Conservation (phyloP, 2,329 filamentous ascomycete genomes). For the Ophiostoma triangulosporum region DNA sequence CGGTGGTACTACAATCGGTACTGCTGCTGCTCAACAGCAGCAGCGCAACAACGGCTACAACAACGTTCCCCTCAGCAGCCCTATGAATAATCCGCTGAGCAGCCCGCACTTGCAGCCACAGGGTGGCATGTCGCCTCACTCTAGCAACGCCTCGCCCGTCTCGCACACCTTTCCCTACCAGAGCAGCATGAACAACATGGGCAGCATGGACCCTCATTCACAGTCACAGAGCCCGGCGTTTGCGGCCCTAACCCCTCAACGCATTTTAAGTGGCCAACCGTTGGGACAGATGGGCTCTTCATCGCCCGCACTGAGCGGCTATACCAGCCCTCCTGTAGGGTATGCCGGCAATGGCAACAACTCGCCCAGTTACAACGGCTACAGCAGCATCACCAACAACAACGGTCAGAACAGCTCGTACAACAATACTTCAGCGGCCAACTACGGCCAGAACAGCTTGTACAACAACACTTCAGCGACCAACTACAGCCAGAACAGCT, state of each 20-base stretch:
- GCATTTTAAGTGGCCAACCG: conserved; percentile 10
- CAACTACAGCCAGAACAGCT: neutral
- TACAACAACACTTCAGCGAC: neutral
- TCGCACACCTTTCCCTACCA: neutral
- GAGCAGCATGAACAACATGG: neutral
- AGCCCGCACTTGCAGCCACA: conserved; percentile 1
- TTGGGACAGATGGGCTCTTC: neutral
- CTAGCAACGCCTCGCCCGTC: conserved; percentile 1
- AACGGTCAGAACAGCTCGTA: conserved; percentile 1
- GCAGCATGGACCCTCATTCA: neutral
- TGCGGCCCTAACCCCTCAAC: conserved; percentile 4
- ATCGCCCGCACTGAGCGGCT: neutral
- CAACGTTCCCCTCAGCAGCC: conserved; percentile 11
- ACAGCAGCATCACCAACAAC: neutral
- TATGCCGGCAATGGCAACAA: neutral
- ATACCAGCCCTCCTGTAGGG: neutral
- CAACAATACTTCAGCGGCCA: neutral
- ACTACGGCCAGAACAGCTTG: neutral
- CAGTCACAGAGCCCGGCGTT: conserved; percentile 9
- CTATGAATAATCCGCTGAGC: no score
- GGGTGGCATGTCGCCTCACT: neutral
- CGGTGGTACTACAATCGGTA: conserved; percentile 14
- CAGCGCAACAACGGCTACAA: conserved; percentile 10
- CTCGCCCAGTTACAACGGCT: neutral
- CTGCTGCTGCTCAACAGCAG: conserved; percentile 19